Evolutionary conservation across 352 stramenopile species (phyloP).

Genomic region (Phytophthora pini): DNA sequence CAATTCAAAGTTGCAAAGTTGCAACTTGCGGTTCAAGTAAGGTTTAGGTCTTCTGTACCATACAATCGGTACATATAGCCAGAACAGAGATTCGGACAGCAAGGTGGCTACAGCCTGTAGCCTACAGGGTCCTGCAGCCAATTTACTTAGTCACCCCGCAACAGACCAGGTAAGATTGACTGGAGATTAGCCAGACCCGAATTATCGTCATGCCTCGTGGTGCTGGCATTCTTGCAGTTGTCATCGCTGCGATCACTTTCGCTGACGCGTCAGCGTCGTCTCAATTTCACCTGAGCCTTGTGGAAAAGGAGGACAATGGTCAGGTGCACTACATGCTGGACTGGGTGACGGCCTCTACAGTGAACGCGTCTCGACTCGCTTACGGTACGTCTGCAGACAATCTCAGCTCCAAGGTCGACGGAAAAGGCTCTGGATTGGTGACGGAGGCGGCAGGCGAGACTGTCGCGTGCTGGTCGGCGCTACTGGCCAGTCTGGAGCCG

Average conservation of each 20-base stretch:
- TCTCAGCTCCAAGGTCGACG: slow-evolving; percentile 43
- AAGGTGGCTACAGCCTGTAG: neutral
- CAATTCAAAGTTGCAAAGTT: no score
- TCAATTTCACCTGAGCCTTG: slow-evolving; percentile 79
- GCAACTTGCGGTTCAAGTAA: neutral
- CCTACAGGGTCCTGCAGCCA: no score
- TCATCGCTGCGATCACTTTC: neutral
- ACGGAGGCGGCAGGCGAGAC: slow-evolving; percentile 43
- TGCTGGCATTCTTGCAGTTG: neutral
- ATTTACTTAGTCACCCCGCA: slow-evolving; percentile 2
- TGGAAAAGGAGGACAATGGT: slow-evolving; percentile 34
- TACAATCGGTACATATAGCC: neutral
- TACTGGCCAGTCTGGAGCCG: slow-evolving; percentile 51
- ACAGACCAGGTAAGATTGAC: slow-evolving; percentile 10
- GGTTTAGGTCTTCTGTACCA: slow-evolving; percentile 1
- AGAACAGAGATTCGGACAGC: slow-evolving; percentile 26
- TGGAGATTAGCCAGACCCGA: neutral
- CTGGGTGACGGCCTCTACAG: slow-evolving; percentile 58
- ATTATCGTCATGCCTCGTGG: slow-evolving; percentile 7
- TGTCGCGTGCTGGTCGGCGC: slow-evolving; percentile 67
- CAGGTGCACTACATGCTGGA: slow-evolving; percentile 72
- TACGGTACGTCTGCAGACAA: slow-evolving; percentile 50
- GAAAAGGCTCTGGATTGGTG: slow-evolving; percentile 49
- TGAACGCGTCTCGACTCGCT: slow-evolving; percentile 43
- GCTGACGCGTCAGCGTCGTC: slow-evolving; percentile 24